A percentile compares a stretch with the other conserved stretches of the same genome.
Evolutionary conservation across 2,329 filamentous ascomycete species (phyloP).

Genomic region (Emmonsiellopsis sp.): DNA sequence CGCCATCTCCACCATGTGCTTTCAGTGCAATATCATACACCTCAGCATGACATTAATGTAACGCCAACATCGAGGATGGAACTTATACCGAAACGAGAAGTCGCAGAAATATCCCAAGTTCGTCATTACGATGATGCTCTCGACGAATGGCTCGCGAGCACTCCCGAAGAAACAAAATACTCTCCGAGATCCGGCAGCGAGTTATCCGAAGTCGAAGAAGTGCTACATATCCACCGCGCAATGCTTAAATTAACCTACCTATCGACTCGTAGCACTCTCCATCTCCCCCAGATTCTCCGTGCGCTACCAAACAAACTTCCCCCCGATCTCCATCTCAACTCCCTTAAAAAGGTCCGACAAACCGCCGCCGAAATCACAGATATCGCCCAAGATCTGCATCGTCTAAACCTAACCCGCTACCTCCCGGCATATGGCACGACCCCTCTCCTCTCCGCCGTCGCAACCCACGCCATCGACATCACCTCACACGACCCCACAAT

Average conservation of each 20-base stretch:
- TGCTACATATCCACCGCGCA: conserved; percentile 61
- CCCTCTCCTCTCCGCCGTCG: conserved; percentile 81
- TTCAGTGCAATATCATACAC: conserved; percentile 80
- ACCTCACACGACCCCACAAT: conserved; percentile 68
- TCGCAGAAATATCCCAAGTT: conserved; percentile 73
- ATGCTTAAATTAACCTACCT: conserved; percentile 89
- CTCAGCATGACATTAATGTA: conserved; percentile 64
- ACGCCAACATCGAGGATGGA: conserved; percentile 75
- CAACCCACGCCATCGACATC: conserved; percentile 87
- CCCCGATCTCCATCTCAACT: conserved; percentile 69
- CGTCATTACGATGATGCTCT: conserved; percentile 70
- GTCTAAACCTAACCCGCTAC: conserved; percentile 62
- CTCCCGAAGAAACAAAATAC: conserved; percentile 65
- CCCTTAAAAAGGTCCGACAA: conserved; percentile 69
- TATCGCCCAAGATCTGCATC: conserved; percentile 69
- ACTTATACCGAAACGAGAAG: conserved; percentile 78
- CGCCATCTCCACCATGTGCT: conserved; percentile 83
- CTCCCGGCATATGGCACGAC: conserved; percentile 86
- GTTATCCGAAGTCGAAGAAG: conserved; percentile 33
- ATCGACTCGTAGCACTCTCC: conserved; percentile 80
- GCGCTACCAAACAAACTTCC: conserved; percentile 49
- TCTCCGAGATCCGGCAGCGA: conserved; percentile 53
- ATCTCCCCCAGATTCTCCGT: conserved; percentile 82
- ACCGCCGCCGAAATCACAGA: conserved; percentile 78
- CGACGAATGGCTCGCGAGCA: conserved; percentile 62